Base-by-base conservation (phyloP, 176 grass and related monocot genomes). In the Bothriochloa decipiens region DNA sequence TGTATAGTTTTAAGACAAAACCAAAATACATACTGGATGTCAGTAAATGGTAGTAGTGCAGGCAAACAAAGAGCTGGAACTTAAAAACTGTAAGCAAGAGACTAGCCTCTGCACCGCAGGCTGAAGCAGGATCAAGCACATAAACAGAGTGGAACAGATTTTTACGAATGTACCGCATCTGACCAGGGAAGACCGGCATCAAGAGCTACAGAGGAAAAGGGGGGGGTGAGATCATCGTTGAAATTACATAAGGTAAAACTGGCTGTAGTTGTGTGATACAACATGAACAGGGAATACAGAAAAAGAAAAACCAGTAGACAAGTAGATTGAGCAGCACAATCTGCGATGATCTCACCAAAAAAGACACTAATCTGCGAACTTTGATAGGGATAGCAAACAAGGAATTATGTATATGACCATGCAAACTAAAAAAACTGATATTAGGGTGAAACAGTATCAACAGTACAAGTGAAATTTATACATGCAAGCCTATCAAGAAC, bases 171-270 rank as follows among this genome's bases (percentile, higher is more conserved):
- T 98, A 95, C 25, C 89, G 93, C 84, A 95, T 87, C 78, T 95
- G 93, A 87, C 96, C 96, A 76, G 96, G 96, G 80, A 92, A 98
- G 27, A 95, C 93, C 36, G 93, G 96, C 96, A 98, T 95, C 90
- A 98, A 94, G 87, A 98, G 86, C 96, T 98, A 86, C 81, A 93
- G 43, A 47, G 74, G 14, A 61, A 75, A 88, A 29, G 75, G 78
- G 55, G 78, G 55, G 57, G 28, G 49, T 77, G 50, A 46, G 20
- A 50, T 6, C 23, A 72, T 33, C 18, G 57, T 76, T 62, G 71
- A 41, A 87, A 76, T 79, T 63, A 26, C 49, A 49, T 14, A 58
- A 84, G 41, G 67, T 80, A 76, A 78, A n/a, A 53, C 28, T 65
- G 53, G 55, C 8, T 57, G 28, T 68, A 73, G 22, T 12, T 85